These are phyloP conservation scores for Paxillus ammoniavirescens DNA, from an alignment of 768 basidiomycete genomes.

Conservation along the genomic window DNA sequence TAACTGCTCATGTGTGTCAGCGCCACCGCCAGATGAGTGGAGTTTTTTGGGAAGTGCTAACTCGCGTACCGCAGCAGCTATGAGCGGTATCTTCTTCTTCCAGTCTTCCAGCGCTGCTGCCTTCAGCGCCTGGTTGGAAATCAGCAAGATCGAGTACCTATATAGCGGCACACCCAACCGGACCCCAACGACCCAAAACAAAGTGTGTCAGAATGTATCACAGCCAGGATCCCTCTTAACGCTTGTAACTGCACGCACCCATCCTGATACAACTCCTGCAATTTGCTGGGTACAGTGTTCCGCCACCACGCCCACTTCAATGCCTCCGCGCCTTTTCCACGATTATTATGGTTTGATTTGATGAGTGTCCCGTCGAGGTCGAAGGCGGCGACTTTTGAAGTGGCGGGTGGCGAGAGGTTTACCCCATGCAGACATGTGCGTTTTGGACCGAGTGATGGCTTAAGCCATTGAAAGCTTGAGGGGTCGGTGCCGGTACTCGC, in stretches of 20 bases:
- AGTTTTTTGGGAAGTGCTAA: neutral
- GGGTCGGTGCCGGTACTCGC: neutral
- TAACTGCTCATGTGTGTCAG: conserved; percentile 44
- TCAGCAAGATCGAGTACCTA: conserved; percentile 70
- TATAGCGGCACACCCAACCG: neutral
- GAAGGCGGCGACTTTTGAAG: conserved; percentile 69
- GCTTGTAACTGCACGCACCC: conserved; percentile 48
- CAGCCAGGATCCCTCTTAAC: neutral
- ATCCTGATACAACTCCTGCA: conserved; percentile 55
- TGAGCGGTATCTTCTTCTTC: conserved; percentile 72
- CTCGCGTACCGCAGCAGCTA: conserved; percentile 58
- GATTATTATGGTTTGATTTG: conserved; percentile 36
- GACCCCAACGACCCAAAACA: no score
- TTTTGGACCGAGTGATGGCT: conserved; percentile 34
- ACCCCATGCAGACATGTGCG: conserved; percentile 36
- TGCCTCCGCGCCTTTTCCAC: conserved; percentile 34
- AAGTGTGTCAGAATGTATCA: neutral
- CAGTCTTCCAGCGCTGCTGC: conserved; percentile 52
- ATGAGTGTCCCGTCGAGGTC: conserved; percentile 91
- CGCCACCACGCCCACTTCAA: conserved; percentile 68
- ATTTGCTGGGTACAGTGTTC: conserved; percentile 53
- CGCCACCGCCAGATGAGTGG: neutral
- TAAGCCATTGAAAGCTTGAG: conserved; percentile 30
- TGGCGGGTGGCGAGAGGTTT: conserved; percentile 32
- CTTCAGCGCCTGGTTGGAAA: conserved; percentile 78